phyloP scores from a whole-genome alignment of 176 grass and related monocot species.

The Avena eriantha region DNA sequence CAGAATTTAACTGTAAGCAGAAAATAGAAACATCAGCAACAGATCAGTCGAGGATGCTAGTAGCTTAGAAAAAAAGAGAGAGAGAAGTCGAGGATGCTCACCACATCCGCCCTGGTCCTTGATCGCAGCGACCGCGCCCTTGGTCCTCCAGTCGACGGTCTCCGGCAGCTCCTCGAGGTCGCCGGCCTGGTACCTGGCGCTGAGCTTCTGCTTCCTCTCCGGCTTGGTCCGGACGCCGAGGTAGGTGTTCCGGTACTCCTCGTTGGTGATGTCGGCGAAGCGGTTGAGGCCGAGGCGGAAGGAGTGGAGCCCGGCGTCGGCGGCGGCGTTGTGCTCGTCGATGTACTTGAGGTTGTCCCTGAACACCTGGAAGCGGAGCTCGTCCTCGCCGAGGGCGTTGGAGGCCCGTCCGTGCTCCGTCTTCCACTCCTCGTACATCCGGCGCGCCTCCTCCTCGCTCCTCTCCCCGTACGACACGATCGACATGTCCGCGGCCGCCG shows the following conservation, averaged over 20 bases:
- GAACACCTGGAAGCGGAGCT: constrained; percentile 65
- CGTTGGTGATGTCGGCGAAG: constrained; percentile 93
- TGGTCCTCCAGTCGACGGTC: constrained; percentile 72
- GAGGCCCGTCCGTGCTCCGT: constrained; percentile 46
- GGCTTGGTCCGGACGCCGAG: constrained; percentile 58
- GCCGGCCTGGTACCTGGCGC: constrained; percentile 54
- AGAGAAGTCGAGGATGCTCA: constrained; percentile 22
- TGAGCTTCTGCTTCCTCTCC: constrained; percentile 47
- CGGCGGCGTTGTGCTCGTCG: constrained; percentile 77
- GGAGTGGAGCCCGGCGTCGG: constrained; percentile 73
- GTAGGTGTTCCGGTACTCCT: constrained; percentile 80
- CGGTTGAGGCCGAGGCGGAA: constrained; percentile 85
- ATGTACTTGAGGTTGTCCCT: constrained; percentile 77
- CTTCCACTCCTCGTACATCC: constrained; percentile 73
- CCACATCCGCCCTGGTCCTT: constrained; percentile 95
- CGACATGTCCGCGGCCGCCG: constrained; percentile 62
- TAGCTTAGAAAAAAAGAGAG: too few species aligned
- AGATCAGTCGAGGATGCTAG: background rate
- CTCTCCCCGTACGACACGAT: constrained; percentile 73
- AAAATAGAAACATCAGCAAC: background rate
- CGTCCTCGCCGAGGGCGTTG: constrained; percentile 71
- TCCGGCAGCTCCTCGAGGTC: constrained; percentile 64
- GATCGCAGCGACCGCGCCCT: constrained; percentile 64
- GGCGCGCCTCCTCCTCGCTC: constrained; percentile 70
- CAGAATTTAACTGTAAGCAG: background rate